Base-by-base conservation (phyloP, 768 basidiomycete genomes). In the Lactarius pseudohatsudake region DNA sequence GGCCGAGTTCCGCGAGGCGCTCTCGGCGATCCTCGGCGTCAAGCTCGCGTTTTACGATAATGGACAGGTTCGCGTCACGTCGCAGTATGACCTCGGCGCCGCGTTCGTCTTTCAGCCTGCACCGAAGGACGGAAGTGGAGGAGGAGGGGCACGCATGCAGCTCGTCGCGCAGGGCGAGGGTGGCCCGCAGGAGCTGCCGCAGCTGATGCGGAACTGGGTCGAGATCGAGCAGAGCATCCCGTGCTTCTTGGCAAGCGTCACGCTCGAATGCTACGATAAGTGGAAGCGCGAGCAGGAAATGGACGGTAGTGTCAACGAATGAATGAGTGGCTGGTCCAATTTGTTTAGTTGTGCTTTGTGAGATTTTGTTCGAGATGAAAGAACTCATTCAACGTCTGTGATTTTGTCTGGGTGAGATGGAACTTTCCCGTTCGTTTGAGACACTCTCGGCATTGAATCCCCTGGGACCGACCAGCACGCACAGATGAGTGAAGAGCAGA, bases 11-110 rank as follows among this genome's bases (percentile, higher is more conserved):
- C 86, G 91, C 45, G 92, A 96, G 74, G 89, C 94, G 6, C 90
- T 98, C 66, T 88, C 90, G 4, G 88, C 91, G 0, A 89, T 98
- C 58, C 84, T 98, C 0, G 96, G 96, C 6, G 88, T 94, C 74
- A 94, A 96, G 72, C 84, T 98, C 59, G 88, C 90, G 1, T 97
- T 98, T 74, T 92, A 92, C 73, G 91, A 90, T 15, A 94, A 93
- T 61, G 96, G 96, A 0, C 87, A 93, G 71, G 89, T 98, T 59
- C 84, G 92, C 28, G 87, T 97, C 67, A 96, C 94, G 4, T 91
- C 90, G n/a, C 83, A 92, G 71, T 98, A 90, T 77, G 95, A 97
- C 69, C 84, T 92, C 7, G 84, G 84, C 61, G 91, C 93, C 32
- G 87, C 90, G 57, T 96, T 97, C 74, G 90, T 94, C 36, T 93